Base-by-base conservation (phyloP, 768 basidiomycete genomes). In the Boletales sp. region DNA sequence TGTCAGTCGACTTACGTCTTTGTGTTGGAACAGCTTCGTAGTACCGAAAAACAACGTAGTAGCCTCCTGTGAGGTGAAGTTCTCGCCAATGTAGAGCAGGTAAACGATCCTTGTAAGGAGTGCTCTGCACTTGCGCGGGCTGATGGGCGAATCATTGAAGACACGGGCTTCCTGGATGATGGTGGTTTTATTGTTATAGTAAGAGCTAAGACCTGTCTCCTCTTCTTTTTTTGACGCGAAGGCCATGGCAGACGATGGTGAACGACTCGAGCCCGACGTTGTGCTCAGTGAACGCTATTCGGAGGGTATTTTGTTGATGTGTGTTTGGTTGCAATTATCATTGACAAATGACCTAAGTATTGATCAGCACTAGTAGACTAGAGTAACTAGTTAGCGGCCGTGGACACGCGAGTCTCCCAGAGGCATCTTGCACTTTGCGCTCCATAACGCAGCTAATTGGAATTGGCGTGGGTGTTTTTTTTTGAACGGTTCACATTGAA, bases 121-220 rank as follows among this genome's bases (percentile, higher is more conserved):
- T 40, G 94, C 87, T 68, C 95, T 83, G 73, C 95, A 98, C 75
- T 94, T 96, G 66, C 94, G 80, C 17, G 95, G 95, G 66, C 91
- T 95, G 72, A 99, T 94, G 52, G 96, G 96, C 15, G 95, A 96
- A 66, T 98, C 95, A 73, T 99, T 98, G 84, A 99, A 99, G 51
- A 94, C 89, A 58, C 96, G 85, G 52, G 96, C 94, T 70, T 99
- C 96, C 70, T 98, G 96, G 59, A 98, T 89, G 57, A 98, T 88
- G 1, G 95, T 96, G 18, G 92, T 94, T 72, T 98, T 98, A 78
- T 97, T 95, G 74, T 92, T 92, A 69, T 91, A 90, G 70, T 89
- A 94, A 46, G 86, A 82, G 76, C 89, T 92, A 61, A 96, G 83
- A 47, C 90, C 87, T 70, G 80, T 84, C 75, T 96, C 94, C 64